Evolutionary conservation across 2,329 filamentous ascomycete genomes (phyloP), one percentile per base, ranked within the genome.

Genomic region (Pyrenochaeta sp.): DNA sequence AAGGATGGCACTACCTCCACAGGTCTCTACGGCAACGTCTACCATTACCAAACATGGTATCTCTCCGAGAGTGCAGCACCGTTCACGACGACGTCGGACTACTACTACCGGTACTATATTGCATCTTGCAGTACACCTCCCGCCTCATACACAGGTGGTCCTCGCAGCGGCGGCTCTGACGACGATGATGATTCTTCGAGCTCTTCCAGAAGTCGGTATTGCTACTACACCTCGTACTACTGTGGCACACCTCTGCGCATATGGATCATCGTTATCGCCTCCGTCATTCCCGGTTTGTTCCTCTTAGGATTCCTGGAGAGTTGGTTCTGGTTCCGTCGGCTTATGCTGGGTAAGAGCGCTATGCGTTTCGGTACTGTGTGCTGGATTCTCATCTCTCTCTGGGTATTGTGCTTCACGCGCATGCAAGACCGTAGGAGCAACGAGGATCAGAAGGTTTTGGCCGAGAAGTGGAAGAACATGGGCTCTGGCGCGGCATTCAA

Each of bases 281-380:
- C 62, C 1, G 48, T 75, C 12, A 59, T 75, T 2, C 70, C 71
- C 4, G 52, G 58, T 2, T 55, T 76, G 10, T 76, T 76, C 56
- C 58, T 75, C 8, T 65, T 75, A 4, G 73, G 73, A 7, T 68
- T 74, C 40, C 42, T 75, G 15, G 73, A 76, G 37, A 68, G 62
- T 6, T 76, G 63, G 61, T 67, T 75, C 52, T 76, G 73, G 73
- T 76, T 75, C 67, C 71, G 72, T 13, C 66, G 73, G 22, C 64
- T 76, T 13, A 76, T 76, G 73, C 54, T 66, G 2, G 73, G 73
- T 13, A 70, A 68, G 45, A 68, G 64, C 12, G 66, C 66, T 5
- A 62, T 76, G 54, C 68, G 73, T 5, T 67, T 68, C 37, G 73
- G 73, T n/a, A 75, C 73, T 0, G 52, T 74, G 1, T 73, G 58